Evolutionary conservation across 345 rosid species (phyloP), one percentile per base, ranked within the genome.

Genomic region (Rhodamnia rubescens): DNA sequence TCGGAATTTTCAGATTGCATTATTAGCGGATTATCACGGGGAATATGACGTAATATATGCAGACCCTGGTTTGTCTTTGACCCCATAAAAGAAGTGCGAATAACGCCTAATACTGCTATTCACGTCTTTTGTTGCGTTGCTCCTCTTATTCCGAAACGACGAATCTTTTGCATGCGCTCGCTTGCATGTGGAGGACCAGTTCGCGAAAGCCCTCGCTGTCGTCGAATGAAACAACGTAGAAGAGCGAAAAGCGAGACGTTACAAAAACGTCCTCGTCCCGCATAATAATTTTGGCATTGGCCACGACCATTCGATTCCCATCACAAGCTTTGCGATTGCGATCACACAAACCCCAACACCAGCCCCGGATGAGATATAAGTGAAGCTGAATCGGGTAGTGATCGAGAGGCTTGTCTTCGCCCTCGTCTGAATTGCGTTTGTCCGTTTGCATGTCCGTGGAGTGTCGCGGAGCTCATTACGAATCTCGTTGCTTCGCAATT

Each of bases 71-170:
- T 75, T 75, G 82, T 75, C 82, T 75, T 20, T 12, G 82, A 18
- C 82, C 49, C 40, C 16, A 75, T 40, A 75, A 75, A 75, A 11
- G 51, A 75, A 24, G 82, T 36, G 82, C 24, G 14, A 75, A 7
- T 3, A 4, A 18, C 54, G 20, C 49, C 22, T 0, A 27, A 44
- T 32, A 8, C 0, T 2, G 47, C 2, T 2, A 2, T 1, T 18
- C 47, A 4, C 18, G 14, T 18, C 78, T 5, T 20, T 18, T 3
- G 47, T 69, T 20, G 80, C 4, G 80, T 69, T 18, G 26, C 80
- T 36, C 80, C 15, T 53, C 18, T 69, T 4, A 13, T 9, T 69
- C 14, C 0, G 47, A 20, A 18, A 9, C 2, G 80, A 8, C 80
- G 24, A 20, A 69, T 8, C 22, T 18, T 21, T 15, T 29, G 52